Conservation (phyloP, 768 basidiomycete species). For the Rhodotorula paludigena region DNA sequence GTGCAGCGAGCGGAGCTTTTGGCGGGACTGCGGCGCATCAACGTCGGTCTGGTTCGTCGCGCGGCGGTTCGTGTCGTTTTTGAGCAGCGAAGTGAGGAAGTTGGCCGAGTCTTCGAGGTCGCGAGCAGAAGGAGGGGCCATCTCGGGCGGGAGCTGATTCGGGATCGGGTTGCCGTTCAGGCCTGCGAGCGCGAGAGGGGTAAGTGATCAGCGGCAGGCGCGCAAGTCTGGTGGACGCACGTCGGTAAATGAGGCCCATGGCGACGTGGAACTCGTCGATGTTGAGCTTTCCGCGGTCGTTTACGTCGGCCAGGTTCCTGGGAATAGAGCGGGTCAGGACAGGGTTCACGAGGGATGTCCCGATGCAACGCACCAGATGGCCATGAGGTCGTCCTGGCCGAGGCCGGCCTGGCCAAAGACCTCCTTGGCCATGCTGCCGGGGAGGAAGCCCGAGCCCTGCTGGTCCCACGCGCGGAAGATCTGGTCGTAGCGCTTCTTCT, state of each 20-base stretch:
- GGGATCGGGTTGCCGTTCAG: conserved; percentile 90
- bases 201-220: not conserved
- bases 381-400: conserved; percentile 79
- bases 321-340: not conserved
- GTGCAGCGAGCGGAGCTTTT: conserved; percentile 66
- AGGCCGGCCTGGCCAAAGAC: conserved; percentile 93
- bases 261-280: conserved; percentile 95
- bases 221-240: conserved; percentile 54
- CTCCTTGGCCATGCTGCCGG: conserved; percentile 73
- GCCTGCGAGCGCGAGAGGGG: conserved; percentile 51
- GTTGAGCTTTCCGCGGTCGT: conserved; percentile 92
- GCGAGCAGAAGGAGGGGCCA: conserved; percentile 82
- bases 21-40: conserved; percentile 58
- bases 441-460: conserved; percentile 73
- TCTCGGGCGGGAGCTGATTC: conserved; percentile 75
- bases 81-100: conserved; percentile 78
- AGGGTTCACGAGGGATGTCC: not conserved
- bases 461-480: conserved; percentile 97
- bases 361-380: conserved; percentile 70
- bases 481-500: conserved; percentile 93
- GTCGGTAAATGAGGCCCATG: conserved; percentile 94
- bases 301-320: conserved; percentile 86
- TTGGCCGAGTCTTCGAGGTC: conserved; percentile 86
- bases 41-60: conserved; percentile 49
- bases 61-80: conserved; percentile 67